Evolutionary conservation across 805 yeast genomes (phyloP).

Genomic region (Candida gorgasii): DNA sequence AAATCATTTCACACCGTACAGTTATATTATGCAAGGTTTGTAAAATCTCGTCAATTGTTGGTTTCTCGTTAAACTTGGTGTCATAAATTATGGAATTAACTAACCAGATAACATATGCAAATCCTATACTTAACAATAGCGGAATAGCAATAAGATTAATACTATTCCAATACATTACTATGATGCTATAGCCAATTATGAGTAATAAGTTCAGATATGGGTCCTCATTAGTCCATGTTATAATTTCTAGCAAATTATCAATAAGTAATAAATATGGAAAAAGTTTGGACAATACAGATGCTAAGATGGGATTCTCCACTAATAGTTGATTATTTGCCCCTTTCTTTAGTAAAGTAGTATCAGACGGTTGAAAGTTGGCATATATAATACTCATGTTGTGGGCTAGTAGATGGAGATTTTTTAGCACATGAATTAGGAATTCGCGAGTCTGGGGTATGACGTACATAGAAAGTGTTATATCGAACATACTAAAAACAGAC

Average conservation of each 20-base stretch:
- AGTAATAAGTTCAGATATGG: constrained; percentile 47
- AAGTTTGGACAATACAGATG: constrained; percentile 46
- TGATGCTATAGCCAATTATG: constrained; percentile 37
- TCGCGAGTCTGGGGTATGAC: constrained; percentile 9
- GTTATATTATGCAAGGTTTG: constrained; percentile 49
- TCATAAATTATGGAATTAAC: constrained; percentile 44
- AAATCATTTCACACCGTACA: constrained; percentile 40
- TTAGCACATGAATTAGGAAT: constrained; percentile 5
- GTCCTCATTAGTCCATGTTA: constrained; percentile 59
- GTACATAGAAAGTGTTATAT: neutral
- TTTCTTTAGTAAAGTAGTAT: constrained; percentile 30
- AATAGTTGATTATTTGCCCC: constrained; percentile 33
- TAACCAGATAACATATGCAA: constrained; percentile 47
- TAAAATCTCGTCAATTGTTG: constrained; percentile 55
- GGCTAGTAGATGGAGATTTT: constrained; percentile 1
- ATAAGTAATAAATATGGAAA: constrained; percentile 49
- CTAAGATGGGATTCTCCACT: constrained; percentile 46
- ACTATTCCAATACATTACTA: constrained; percentile 46
- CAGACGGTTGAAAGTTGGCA: constrained; percentile 39
- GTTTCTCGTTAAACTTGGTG: constrained; percentile 43
- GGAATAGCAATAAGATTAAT: constrained; percentile 42
- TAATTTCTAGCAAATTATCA: constrained; percentile 44
- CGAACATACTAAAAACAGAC: too few species aligned
- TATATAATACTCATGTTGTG: constrained; percentile 8
- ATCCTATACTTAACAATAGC: constrained; percentile 30